Conservation (phyloP, 2,329 filamentous ascomycete genomes). For the Truncatella angustata region DNA sequence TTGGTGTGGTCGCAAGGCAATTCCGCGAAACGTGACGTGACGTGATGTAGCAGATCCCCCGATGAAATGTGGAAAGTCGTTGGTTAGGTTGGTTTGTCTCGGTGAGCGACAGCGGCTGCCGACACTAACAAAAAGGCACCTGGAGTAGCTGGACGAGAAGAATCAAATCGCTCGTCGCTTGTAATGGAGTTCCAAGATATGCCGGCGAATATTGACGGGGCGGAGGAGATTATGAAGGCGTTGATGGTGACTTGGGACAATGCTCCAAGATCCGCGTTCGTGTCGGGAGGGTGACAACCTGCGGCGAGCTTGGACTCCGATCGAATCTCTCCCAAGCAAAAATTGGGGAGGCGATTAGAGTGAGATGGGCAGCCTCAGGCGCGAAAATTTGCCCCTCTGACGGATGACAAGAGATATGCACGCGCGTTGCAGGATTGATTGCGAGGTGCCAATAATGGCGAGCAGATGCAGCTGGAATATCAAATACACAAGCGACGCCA, state of each 20-base stretch:
- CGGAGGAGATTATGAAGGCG: neutral
- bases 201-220: neutral
- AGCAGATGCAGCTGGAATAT: neutral
- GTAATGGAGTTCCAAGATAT: neutral
- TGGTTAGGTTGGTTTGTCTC: conserved; percentile 9
- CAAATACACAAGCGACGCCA: neutral
- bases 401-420: neutral
- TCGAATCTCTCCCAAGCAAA: neutral
- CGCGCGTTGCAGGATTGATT: neutral
- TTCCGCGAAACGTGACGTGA: neutral
- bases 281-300: too few species aligned
- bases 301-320: too few species aligned
- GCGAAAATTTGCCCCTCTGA: neutral
- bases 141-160: neutral
- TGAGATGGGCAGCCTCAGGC: neutral
- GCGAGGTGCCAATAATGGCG: neutral
- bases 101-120: conserved; percentile 7
- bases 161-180: neutral
- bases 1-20: neutral
- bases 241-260: too few species aligned
- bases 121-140: conserved; percentile 3
- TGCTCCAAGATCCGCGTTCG: too few species aligned
- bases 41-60: conserved; percentile 7
- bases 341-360: neutral
- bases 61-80: neutral